Base-by-base conservation (phyloP, 108 stramenopile species). In the Nitzschia putrida region DNA sequence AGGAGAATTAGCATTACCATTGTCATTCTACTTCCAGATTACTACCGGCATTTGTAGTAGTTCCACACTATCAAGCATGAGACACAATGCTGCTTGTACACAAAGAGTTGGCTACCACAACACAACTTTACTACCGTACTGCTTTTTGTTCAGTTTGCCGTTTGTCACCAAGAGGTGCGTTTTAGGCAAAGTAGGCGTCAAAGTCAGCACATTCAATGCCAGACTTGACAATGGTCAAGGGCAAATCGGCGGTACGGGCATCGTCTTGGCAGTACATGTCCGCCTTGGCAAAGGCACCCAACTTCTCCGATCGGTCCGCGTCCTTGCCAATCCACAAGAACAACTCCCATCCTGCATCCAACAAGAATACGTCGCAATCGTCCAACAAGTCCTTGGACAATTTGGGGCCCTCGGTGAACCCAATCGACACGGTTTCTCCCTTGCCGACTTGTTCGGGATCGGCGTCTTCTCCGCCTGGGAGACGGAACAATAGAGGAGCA, bases 251-350 rank as follows among this genome's bases (percentile, higher is more conserved):
- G 8, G 73, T 69, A 26, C 81, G 77, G 13, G 72, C 47, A 43
- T 82, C 76, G 41, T 22, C 65, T 37, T 67, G 67, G 68, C 59
- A 26, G 52, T 77, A 82, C 18, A 41, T 52, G 47, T 82, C 81
- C 16, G 73, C 81, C 13, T 51, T 54, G 50, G 59, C 64, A 76
- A 93, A 85, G 37, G 88, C 90, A 54, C 74, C 82, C 43, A 87
- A 66, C 71, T 90, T 91, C 66, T 92, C 94, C 44, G 61, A 64
- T 25, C 61, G 57, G 22, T 80, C 76, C 16, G 90, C 79, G 7
- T 68, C 82, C 58, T 80, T 85, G 4, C 95, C 95, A 52, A 93
- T 69, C 91, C 91, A 96, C 26, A 90, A 53, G 73, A 80, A 91
- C 20, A 92, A 51, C 47, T 87, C 76, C 72, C 71, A 77, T 25